phyloP scores from a whole-genome alignment of 345 rosid species.

The Ricinus communis region DNA sequence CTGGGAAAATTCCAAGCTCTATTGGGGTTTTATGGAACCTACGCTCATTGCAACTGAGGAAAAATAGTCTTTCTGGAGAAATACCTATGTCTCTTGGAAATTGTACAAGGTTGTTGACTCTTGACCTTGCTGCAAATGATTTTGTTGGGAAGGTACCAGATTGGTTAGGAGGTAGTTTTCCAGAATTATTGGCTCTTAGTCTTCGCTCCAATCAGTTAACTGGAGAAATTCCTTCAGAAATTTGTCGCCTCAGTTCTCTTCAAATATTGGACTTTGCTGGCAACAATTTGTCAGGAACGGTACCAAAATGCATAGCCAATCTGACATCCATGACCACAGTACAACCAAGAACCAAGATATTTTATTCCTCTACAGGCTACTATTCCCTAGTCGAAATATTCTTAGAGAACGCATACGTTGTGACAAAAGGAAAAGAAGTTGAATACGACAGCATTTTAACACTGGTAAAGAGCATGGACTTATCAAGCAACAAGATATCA shows the following conservation, averaged over 20 bases:
- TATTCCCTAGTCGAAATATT: too few species aligned
- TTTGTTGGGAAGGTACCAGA: not conserved
- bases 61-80: constrained; percentile 7
- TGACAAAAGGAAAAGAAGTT: constrained; percentile 1
- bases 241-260: constrained; percentile 1
- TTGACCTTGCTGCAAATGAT: constrained; percentile 1
- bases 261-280: not conserved
- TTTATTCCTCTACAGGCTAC: not conserved
- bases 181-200: not conserved
- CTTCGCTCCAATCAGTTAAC: constrained; percentile 2
- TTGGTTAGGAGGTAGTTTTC: not conserved
- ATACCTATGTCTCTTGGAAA: not conserved
- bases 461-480: not conserved
- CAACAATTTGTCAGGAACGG: not conserved
- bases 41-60: not conserved
- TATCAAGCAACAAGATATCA: constrained; percentile 7
- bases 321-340: constrained; percentile 2
- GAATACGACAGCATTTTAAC: not conserved
- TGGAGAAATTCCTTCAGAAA: constrained; percentile 4
- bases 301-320: not conserved
- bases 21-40: not conserved
- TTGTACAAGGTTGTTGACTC: not conserved
- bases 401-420: constrained; percentile 2
- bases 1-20: constrained; percentile 6
- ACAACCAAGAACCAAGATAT: not conserved